These are phyloP conservation scores for Mallotus japonicus DNA, from an alignment of 441 rosid genomes.

Conservation along the genomic window DNA sequence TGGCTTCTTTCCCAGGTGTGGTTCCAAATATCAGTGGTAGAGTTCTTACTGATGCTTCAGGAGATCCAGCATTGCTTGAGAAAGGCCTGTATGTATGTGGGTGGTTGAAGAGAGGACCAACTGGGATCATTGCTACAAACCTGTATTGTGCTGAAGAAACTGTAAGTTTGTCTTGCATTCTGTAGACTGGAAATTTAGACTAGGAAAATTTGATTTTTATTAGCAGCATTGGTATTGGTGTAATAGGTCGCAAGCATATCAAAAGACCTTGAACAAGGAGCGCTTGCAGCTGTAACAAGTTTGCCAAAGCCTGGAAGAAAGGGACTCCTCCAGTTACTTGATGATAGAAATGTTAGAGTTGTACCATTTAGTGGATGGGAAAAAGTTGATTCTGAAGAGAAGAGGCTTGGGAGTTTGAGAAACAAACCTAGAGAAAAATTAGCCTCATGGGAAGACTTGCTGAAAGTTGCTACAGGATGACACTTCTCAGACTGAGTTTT, in stretches of 20 bases:
- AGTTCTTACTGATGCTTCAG: conserved; percentile 49
- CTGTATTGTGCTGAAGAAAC: conserved; percentile 90
- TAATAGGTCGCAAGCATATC: conserved; percentile 69
- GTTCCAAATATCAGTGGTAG: conserved; percentile 71
- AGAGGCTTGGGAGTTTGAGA: conserved; percentile 51
- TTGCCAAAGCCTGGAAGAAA: conserved; percentile 55
- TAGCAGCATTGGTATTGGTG: conserved; percentile 10
- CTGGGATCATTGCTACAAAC: conserved; percentile 85
- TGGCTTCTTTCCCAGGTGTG: conserved; percentile 47
- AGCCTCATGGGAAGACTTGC: conserved; percentile 54
- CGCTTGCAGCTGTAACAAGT: conserved; percentile 26
- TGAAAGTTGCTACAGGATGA: conserved; percentile 37
- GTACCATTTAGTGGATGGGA: conserved; percentile 66
- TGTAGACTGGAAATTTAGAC: not conserved
- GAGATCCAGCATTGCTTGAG: conserved; percentile 41
- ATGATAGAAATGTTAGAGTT: conserved; percentile 37
- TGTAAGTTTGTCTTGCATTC: conserved; percentile 38
- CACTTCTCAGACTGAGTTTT: not conserved
- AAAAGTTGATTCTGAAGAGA: conserved; percentile 68
- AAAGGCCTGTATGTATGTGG: conserved; percentile 86
- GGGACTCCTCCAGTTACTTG: conserved; percentile 63
- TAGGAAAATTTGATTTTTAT: not conserved
- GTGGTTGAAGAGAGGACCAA: conserved; percentile 96
- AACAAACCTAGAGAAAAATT: conserved; percentile 74
- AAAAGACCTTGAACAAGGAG: conserved; percentile 58